Percentiles rank a stretch among this genome's conserved stretches.
These are phyloP conservation scores for Collariella sp. DNA, from an alignment of 495 filamentous ascomycete species.

Conservation along the genomic window DNA sequence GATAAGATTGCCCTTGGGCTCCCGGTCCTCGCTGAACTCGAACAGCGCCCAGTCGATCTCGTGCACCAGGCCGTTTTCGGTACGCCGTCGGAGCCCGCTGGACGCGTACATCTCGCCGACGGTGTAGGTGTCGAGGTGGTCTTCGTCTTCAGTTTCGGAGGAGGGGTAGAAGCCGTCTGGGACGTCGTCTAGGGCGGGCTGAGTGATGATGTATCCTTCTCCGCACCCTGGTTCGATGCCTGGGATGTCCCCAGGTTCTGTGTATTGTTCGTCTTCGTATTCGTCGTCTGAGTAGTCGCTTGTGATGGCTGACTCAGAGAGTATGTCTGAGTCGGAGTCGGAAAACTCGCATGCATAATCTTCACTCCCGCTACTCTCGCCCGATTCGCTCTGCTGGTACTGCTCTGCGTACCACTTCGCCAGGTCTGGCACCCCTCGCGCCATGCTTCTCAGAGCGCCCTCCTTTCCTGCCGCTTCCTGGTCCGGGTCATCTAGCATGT, in stretches of 20 bases:
- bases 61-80: conserved; percentile 55
- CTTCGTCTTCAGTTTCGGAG: conserved; percentile 44
- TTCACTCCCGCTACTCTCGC: conserved; percentile 31
- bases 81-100: conserved; percentile 71
- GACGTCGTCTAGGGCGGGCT: conserved; percentile 82
- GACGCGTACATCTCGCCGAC: conserved; percentile 83
- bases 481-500: conserved; percentile 81
- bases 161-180: conserved; percentile 66
- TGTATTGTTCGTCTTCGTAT: conserved; percentile 34
- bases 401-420: conserved; percentile 28
- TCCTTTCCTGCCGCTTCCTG: conserved; percentile 38
- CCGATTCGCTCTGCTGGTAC: conserved; percentile 27
- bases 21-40: conserved; percentile 62
- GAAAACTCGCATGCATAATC: conserved; percentile 44
- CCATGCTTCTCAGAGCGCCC: conserved; percentile 20
- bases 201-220: conserved; percentile 65
- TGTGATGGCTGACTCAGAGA: conserved; percentile 39
- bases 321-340: conserved; percentile 46
- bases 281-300: conserved; percentile 37
- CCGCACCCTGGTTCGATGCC: conserved; percentile 69
- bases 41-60: conserved; percentile 97
- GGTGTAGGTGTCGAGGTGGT: conserved; percentile 62
- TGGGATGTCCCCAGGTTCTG: conserved; percentile 72
- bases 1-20: conserved; percentile 60
- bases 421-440: conserved; percentile 16